Base-by-base conservation (phyloP, 352 stramenopile species). In the Thraustotheca clavata region DNA sequence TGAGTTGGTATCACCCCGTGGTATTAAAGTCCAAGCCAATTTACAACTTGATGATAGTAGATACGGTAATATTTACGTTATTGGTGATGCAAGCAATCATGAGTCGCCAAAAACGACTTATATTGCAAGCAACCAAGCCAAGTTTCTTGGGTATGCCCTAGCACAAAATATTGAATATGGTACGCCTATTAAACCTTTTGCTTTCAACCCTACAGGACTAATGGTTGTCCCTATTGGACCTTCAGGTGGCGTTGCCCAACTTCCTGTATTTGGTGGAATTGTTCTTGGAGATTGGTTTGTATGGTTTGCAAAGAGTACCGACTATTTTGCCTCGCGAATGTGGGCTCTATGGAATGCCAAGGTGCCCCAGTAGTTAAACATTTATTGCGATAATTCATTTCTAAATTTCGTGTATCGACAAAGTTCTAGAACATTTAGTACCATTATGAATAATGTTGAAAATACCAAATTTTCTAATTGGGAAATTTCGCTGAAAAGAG, bases 241-340 rank as follows among this genome's bases (percentile, higher is more conserved):
- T 18, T 73, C 76, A 55, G 79, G 75, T 7, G 77, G 79, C 11
- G 77, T 84, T 8, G 55, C 68, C 29, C 77, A 88, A 62, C 59
- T 88, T 5, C 79, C 76, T 1, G 43, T 86, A 26, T 73, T 77
- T 31, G 76, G 75, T 4, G 77, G 75, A 8, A 60, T 77, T 12
- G 75, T 86, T 26, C 66, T 77, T 26, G 79, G 79, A 61, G 73
- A 88, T 67, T 67, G 79, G 36, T 55, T 82, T 46, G 85, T 77
- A 34, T 71, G 70, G 29, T 41, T 69, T 12, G 67, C 82, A 62
- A 83, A 83, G 69, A 73, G 69, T 0, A 73, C 73, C 50, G 75
- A 85, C 67, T 75, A 79, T 43, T 79, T 84, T 29, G 73, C 67
- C 1, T 65, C 60, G 27, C 69, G 69, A 60, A 70, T 62, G 2